These are phyloP conservation scores for Chimonanthus salicifolius DNA, from an alignment of 164 flowering plant genomes.

Conservation along the genomic window DNA sequence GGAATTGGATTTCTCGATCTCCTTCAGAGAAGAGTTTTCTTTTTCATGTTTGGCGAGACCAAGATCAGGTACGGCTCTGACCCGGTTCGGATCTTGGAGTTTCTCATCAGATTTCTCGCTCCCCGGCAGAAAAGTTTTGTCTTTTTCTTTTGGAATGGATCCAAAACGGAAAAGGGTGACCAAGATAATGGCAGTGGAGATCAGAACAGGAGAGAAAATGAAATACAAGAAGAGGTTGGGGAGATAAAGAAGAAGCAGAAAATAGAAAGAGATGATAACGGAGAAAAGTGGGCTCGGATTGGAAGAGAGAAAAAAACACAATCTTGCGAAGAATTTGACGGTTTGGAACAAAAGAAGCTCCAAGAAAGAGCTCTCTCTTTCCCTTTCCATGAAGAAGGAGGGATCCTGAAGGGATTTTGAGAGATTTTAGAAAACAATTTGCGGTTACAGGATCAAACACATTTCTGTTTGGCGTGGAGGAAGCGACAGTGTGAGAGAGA, in stretches of 20 bases:
- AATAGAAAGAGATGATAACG: constrained; percentile 40
- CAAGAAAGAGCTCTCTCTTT: neutral
- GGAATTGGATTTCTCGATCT: neutral
- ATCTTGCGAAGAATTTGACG: neutral
- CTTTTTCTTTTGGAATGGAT: constrained; percentile 10
- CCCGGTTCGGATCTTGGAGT: neutral
- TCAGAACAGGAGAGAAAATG: constrained; percentile 46
- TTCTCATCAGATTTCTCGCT: neutral
- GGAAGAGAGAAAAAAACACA: neutral
- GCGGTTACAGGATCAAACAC: neutral
- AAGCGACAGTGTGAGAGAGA: neutral
- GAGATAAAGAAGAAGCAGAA: constrained; percentile 51
- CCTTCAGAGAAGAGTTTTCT: neutral
- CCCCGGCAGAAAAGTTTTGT: neutral
- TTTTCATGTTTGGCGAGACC: neutral
- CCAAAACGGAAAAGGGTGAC: constrained; percentile 54
- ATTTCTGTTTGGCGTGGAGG: neutral
- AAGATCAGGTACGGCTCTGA: neutral
- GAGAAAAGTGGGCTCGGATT: constrained; percentile 55
- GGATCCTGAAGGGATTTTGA: neutral
- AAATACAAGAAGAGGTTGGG: constrained; percentile 35
- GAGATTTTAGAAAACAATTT: neutral
- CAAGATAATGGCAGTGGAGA: constrained; percentile 41
- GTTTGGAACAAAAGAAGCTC: neutral
- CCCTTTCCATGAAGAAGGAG: neutral